These are phyloP conservation scores for Cryptococcus neoformans DNA, from an alignment of 1,284 basidiomycete species.

Conservation along the genomic window DNA sequence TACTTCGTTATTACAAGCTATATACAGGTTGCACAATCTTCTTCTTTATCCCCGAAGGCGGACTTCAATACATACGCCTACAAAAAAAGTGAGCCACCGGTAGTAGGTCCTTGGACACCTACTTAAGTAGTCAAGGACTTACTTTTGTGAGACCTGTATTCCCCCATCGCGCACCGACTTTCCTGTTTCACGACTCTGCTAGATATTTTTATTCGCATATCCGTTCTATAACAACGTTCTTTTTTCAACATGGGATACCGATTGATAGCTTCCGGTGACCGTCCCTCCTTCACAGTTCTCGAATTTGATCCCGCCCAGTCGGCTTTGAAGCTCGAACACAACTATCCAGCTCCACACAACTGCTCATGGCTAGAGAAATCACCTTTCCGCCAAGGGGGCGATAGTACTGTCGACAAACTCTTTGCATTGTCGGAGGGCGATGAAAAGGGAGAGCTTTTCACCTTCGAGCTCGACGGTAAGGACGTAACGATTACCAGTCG, in stretches of 20 bases:
- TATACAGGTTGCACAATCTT: no score
- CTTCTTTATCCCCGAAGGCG: no score
- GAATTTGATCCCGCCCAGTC: constrained; percentile 25
- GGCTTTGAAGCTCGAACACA: constrained; percentile 19
- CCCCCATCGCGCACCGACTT: no score
- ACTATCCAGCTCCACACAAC: constrained; percentile 26
- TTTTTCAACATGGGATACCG: not conserved
- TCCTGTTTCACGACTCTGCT: no score
- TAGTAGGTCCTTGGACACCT: no score
- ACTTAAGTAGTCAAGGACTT: no score
- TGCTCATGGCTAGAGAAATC: constrained; percentile 40
- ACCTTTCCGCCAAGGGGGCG: not conserved
- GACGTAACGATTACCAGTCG: constrained; percentile 14
- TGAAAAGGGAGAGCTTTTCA: constrained; percentile 22
- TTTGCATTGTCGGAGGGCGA: constrained; percentile 40
- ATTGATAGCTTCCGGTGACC: constrained; percentile 22
- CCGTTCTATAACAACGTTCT: no score
- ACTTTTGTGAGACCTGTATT: no score
- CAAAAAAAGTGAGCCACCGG: no score
- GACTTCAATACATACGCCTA: no score
- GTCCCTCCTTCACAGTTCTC: constrained; percentile 26
- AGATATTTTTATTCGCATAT: no score
- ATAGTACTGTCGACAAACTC: constrained; percentile 11
- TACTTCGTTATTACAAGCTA: no score
- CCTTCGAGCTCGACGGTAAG: constrained; percentile 21